These are phyloP conservation scores for Luffa acutangula DNA, from an alignment of 306 rosid genomes.

Conservation along the genomic window DNA sequence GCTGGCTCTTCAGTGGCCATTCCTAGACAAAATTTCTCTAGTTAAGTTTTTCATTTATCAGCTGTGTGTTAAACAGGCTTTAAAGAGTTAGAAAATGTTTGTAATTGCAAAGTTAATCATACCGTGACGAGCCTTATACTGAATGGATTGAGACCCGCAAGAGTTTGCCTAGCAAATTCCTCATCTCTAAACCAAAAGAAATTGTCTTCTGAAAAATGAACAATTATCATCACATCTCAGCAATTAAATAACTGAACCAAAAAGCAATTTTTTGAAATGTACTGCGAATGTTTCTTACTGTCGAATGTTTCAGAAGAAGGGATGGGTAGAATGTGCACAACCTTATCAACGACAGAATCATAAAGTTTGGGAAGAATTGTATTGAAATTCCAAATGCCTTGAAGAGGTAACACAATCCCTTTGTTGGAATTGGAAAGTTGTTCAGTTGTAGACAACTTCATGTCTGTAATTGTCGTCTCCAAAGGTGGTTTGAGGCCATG, in stretches of 20 bases:
- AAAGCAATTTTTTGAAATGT: conserved; percentile 10
- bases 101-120: neutral
- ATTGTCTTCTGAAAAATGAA: conserved; percentile 24
- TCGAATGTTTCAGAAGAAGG: neutral
- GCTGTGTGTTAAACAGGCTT: too few species aligned
- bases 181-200: conserved; percentile 32
- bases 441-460: too few species aligned
- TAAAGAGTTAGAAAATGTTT: too few species aligned
- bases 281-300: neutral
- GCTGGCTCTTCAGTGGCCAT: conserved; percentile 77
- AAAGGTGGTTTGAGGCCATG: conserved; percentile 13
- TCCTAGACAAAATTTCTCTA: conserved; percentile 26
- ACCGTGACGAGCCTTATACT: conserved; percentile 27
- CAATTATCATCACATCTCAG: neutral
- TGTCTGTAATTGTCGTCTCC: neutral
- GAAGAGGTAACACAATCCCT: too few species aligned
- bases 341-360: neutral
- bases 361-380: neutral
- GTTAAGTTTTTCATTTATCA: neutral
- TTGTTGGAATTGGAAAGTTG: too few species aligned
- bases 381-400: neutral
- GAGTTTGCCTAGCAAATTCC: conserved; percentile 37
- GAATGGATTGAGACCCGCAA: conserved; percentile 35
- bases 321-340: neutral
- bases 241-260: neutral